phyloP scores from a whole-genome alignment of 768 basidiomycete genomes.

The Termitomyces sp. region DNA sequence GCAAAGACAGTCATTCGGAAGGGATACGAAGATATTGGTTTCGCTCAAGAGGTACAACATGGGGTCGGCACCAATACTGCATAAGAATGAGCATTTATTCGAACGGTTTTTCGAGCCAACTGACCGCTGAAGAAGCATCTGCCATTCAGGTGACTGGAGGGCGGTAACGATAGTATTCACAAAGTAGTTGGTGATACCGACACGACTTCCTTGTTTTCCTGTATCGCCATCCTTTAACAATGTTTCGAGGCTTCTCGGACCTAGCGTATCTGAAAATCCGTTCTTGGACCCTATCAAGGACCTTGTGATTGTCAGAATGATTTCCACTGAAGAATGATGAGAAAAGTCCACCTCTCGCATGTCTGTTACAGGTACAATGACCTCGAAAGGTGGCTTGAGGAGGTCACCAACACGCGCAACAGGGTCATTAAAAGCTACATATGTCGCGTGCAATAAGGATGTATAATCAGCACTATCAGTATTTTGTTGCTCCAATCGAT shows the following conservation, averaged over 20 bases:
- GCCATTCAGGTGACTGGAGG: conserved; percentile 66
- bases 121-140: conserved; percentile 57
- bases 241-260: conserved; percentile 42
- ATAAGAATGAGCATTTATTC: background rate
- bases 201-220: conserved; percentile 35
- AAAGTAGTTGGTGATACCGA: conserved; percentile 54
- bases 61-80: conserved; percentile 71
- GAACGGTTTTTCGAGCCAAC: conserved; percentile 8
- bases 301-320: conserved; percentile 33
- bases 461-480: conserved; percentile 26
- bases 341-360: conserved; percentile 46
- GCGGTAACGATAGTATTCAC: conserved; percentile 75
- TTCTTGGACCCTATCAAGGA: conserved; percentile 60
- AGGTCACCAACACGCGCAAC: conserved; percentile 1
- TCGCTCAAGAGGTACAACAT: conserved; percentile 78
- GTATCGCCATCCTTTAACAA: conserved; percentile 46
- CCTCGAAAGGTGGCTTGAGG: conserved; percentile 20
- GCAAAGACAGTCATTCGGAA: conserved; percentile 82
- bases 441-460: conserved; percentile 40
- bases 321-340: background rate
- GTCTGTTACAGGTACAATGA: conserved; percentile 38
- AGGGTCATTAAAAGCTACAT: conserved; percentile 35
- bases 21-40: conserved; percentile 68
- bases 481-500: conserved; percentile 12
- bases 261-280: conserved; percentile 36